These are phyloP conservation scores for Solanum sparsipilum DNA, from an alignment of 257 asterid genomes.

Conservation along the genomic window DNA sequence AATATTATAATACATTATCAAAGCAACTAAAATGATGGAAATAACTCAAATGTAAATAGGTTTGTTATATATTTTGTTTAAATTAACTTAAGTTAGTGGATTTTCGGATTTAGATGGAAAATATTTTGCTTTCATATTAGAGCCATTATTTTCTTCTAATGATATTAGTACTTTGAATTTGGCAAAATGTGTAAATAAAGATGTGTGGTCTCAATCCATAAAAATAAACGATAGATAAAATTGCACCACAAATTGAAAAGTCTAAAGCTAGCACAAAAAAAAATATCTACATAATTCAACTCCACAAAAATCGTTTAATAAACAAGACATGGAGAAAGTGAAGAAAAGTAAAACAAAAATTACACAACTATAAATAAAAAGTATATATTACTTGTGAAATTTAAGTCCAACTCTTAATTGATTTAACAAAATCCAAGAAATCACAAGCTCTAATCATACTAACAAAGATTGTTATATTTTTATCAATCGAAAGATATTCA, in stretches of 20 bases:
- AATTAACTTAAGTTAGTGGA: too few species aligned
- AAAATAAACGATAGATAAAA: not conserved
- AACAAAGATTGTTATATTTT: too few species aligned
- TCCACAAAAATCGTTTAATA: not conserved
- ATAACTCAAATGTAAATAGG: not conserved
- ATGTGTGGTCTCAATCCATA: not conserved
- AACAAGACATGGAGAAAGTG: fast-evolving
- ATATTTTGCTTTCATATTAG: not conserved
- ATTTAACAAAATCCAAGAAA: too few species aligned
- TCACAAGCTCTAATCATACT: fast-evolving
- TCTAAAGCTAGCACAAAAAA: not conserved
- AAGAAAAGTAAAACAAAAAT: not conserved
- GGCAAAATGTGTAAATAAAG: not conserved
- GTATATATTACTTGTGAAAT: not conserved
- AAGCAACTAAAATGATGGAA: too few species aligned
- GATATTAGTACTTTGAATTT: not conserved
- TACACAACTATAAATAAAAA: not conserved
- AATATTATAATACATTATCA: too few species aligned
- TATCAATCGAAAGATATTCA: not conserved
- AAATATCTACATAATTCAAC: not conserved
- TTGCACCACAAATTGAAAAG: not conserved
- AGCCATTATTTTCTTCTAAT: not conserved
- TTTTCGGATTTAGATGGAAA: not conserved
- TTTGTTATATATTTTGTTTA: not conserved
- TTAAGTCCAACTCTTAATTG: not conserved